These are phyloP conservation scores for Fusarium euwallaceae DNA, from an alignment of 2,329 filamentous ascomycete species.

Conservation along the genomic window DNA sequence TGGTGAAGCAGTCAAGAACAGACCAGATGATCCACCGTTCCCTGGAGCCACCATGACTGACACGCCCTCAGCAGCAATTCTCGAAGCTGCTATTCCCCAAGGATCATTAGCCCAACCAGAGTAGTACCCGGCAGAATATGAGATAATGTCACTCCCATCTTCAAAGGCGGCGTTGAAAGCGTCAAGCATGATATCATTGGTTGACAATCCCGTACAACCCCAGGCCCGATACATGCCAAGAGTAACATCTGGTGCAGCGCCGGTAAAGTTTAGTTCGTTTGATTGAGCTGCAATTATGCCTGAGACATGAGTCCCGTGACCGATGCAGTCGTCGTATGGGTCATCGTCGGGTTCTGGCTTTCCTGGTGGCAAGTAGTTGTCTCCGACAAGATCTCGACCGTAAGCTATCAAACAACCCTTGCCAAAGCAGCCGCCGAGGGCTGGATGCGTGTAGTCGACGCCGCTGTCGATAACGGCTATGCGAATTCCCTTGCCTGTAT, in stretches of 20 bases:
- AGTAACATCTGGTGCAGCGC: constrained; percentile 66
- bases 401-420: constrained; percentile 66
- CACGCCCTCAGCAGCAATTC: constrained; percentile 1
- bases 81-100: not conserved
- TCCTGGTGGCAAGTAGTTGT: constrained; percentile 44
- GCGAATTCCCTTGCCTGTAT: constrained; percentile 62
- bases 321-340: constrained; percentile 60
- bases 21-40: not conserved
- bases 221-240: constrained; percentile 62
- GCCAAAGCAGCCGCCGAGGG: constrained; percentile 73
- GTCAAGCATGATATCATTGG: constrained; percentile 66
- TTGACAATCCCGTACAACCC: constrained; percentile 5
- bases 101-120: not conserved
- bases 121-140: constrained; percentile 58
- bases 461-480: constrained; percentile 65
- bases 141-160: constrained; percentile 66
- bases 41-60: not conserved
- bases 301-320: constrained; percentile 61
- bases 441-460: constrained; percentile 71
- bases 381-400: constrained; percentile 68
- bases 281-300: constrained; percentile 63
- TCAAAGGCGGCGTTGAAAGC: constrained; percentile 70
- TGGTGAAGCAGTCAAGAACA: not conserved
- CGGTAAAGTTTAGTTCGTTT: constrained; percentile 64
- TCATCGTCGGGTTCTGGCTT: constrained; percentile 57